Base-by-base conservation (phyloP, 495 filamentous ascomycete genomes). In the Podospora anserina region DNA sequence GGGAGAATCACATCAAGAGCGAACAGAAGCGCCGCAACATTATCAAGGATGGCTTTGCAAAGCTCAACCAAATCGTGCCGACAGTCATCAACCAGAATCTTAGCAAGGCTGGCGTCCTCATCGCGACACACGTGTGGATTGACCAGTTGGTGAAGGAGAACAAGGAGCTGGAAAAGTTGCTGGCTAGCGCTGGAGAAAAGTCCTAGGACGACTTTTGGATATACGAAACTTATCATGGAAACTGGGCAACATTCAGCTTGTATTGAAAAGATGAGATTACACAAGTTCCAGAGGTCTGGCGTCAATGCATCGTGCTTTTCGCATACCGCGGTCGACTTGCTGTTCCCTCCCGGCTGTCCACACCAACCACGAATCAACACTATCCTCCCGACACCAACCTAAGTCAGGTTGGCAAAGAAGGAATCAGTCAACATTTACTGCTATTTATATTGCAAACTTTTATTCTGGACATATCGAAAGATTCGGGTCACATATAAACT, bases 1-100 rank as follows among this genome's bases (percentile, higher is more conserved):
- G 92, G 55, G 88, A 88, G 69, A 96, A 97, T 69, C 93, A 97
- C 76, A 96, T 96, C 71, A 83, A 87, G 63, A 96, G 92, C 49
- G 93, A 97, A 77, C 90, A 95, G 78, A 94, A 93, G 76, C 87
- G 93, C 57, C 85, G 93, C 63, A 89, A 89, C 34, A 79, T 90
- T 23, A 96, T 96, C 72, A 86, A 90, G 72, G 82, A 90, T 69
- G 91, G 90, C 0, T 97, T 92, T 66, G 88, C 91, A 16, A 88
- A 92, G 57, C 79, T 96, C 3, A 82, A 84, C 61, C 81, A 84
- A 4, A 79, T 96, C 55, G 90, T 96, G 1, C 92, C 93, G 0
- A 87, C 86, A 16, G 79, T 96, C 5, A 84, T 82, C 60, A 85
- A 84, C 39, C 88, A 90, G 20, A 89, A 89, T 0, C 89, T 91